Evolutionary conservation across 176 grass and related monocot genomes (phyloP), one percentile per base, ranked within the genome.

Genomic region (Urochloa ruziziensis): DNA sequence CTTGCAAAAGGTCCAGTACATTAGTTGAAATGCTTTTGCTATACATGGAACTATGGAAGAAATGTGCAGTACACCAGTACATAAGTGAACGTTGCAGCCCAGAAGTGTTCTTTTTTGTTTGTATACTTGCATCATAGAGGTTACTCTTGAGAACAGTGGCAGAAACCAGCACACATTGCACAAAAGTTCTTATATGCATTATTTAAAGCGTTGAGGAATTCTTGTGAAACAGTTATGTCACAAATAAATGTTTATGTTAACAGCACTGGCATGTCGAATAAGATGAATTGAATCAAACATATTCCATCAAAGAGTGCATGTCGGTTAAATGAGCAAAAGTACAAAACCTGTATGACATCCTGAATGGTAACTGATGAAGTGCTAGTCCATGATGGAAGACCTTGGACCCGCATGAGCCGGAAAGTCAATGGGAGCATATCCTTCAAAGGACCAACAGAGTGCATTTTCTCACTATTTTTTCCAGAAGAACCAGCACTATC

Each of bases 381-480:
- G 74, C 94, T 99, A 74, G 93, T 72, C 89, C 89, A 98, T 81
- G 91, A 80, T 33, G 93, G 91, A 80, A 99, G 85, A 78, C 93
- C 89, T 87, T 99, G 91, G 76, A 96, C 91, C 85, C 17, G 75
- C 91, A 94, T 94, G 24, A 99, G 89, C 33, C 89, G 74, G 80
- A 99, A 96, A 78, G 66, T 92, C 42, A 79, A 88, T 0, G 89
- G 66, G 33, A 85, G 77, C 43, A 24, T 35, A 68, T 94, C 85
- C 78, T 85, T 81, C n/a, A 72, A 48, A 83, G 87, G 43, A 75
- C 14, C 78, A 52, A 85, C 67, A 72, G 89, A 82, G 17, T 71
- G 75, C 6, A 61, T 78, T 78, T 44, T 73, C 53, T 87, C 85
- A 2, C 65, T 82, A 58, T 75, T 82, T 82, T 61, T 89, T 21